Conservation (phyloP, 192 early-diverging fungal genomes). For the Gorgonomyces haynaldii region DNA sequence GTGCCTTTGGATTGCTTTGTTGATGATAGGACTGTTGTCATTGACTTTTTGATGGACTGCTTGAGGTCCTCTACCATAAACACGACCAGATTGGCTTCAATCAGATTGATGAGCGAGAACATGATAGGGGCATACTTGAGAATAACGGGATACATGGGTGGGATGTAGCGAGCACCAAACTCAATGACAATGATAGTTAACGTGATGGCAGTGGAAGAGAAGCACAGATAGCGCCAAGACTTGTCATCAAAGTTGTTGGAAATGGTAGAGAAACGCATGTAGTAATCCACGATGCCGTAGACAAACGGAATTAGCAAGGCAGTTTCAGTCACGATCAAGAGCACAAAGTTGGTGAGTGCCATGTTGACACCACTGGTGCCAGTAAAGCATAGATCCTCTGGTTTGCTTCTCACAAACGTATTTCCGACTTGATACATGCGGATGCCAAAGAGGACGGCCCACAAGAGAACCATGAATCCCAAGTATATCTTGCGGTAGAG, state of each 20-base stretch:
- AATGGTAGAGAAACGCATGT: neutral
- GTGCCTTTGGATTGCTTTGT: too few relatives aligned
- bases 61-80: neutral
- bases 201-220: too few relatives aligned
- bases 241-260: neutral
- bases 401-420: neutral
- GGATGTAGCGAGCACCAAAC: neutral
- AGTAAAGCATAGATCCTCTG: neutral
- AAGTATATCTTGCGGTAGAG: neutral
- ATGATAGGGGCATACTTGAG: neutral
- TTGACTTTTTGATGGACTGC: too few relatives aligned
- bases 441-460: neutral
- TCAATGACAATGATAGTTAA: neutral
- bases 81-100: neutral
- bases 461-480: neutral
- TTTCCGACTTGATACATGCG: neutral
- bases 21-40: too few relatives aligned
- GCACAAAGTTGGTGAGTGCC: neutral
- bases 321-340: neutral
- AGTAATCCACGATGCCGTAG: too few relatives aligned
- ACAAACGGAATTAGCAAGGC: neutral
- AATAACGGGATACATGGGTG: neutral
- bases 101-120: neutral
- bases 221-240: neutral
- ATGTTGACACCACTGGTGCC: neutral